Percentiles rank a stretch among this genome's conserved stretches.
phyloP scores from a whole-genome alignment of 2,329 filamentous ascomycete species.

The Alternaria arbusti region DNA sequence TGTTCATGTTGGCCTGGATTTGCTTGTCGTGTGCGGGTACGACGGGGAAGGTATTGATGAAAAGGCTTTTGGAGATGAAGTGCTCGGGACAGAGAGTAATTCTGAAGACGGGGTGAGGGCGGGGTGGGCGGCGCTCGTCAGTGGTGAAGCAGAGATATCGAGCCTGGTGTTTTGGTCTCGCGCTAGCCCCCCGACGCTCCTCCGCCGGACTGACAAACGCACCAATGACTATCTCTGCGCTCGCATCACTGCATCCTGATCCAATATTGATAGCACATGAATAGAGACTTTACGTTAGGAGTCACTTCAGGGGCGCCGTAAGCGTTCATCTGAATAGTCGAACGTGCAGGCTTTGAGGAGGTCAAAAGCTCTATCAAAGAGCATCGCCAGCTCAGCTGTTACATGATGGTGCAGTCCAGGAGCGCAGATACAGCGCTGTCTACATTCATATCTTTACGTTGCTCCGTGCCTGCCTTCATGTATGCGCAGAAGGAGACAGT shows the following conservation, averaged over 20 bases:
- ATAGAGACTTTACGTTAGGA: neutral
- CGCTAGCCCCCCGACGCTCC: neutral
- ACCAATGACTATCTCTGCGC: neutral
- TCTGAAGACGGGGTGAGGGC: neutral
- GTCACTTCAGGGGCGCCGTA: neutral
- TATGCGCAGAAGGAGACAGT: neutral
- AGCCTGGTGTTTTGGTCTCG: neutral
- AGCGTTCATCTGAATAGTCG: neutral
- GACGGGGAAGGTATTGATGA: neutral
- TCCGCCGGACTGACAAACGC: neutral
- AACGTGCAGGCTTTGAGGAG: neutral
- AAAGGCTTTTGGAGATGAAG: too few species aligned
- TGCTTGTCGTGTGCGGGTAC: neutral
- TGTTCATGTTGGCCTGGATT: neutral
- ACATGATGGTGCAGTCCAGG: neutral
- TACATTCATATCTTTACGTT: neutral
- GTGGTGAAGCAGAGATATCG: neutral
- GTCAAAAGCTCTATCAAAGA: neutral
- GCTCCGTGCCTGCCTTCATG: neutral
- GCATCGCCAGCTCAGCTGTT: neutral
- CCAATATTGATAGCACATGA: neutral
- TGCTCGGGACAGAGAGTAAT: accelerated
- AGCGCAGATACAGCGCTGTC: neutral
- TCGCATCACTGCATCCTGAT: accelerated
- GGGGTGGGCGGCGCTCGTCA: neutral